phyloP scores from a whole-genome alignment of 306 rosid genomes.

The Lupinus albus region DNA sequence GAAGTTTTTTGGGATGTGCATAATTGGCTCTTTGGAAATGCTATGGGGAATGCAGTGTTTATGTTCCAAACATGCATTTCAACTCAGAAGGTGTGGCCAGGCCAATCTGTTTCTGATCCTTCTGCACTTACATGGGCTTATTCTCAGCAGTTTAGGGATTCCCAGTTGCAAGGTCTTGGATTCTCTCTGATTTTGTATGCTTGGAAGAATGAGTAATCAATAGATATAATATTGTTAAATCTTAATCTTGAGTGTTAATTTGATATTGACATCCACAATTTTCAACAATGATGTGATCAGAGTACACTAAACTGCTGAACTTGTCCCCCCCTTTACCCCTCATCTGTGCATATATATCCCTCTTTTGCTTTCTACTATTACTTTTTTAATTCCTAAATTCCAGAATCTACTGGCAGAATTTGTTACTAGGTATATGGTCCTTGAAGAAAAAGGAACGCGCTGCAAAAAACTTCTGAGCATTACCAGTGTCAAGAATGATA shows the following conservation, averaged over 20 bases:
- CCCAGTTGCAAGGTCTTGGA: slow-evolving; percentile 64
- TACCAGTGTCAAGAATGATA: too few relatives aligned
- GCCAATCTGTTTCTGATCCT: slow-evolving; percentile 50
- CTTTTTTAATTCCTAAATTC: neutral
- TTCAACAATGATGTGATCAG: slow-evolving; percentile 42
- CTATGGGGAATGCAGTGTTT: slow-evolving; percentile 75
- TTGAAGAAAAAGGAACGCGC: neutral
- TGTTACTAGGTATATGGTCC: neutral
- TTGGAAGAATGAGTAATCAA: slow-evolving; percentile 72
- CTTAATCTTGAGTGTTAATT: slow-evolving; percentile 15
- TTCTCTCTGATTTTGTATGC: slow-evolving; percentile 83
- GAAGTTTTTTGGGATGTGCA: slow-evolving; percentile 94
- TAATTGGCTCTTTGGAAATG: slow-evolving; percentile 82
- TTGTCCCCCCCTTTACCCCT: too few relatives aligned
- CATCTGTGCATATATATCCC: too few relatives aligned
- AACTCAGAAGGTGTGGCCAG: slow-evolving; percentile 52
- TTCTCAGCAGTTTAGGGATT: slow-evolving; percentile 57
- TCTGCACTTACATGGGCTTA: slow-evolving; percentile 54
- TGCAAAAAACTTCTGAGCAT: neutral
- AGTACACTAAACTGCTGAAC: slow-evolving; percentile 4
- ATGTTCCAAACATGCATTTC: slow-evolving; percentile 78
- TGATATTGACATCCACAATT: slow-evolving; percentile 35
- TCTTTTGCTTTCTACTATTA: slow-evolving; percentile 17
- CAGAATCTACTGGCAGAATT: slow-evolving; percentile 9
- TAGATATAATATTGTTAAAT: slow-evolving; percentile 28